Evolutionary conservation across 495 filamentous ascomycete species (phyloP), one percentile per base, ranked within the genome.

Genomic region (Podospora appendiculata): DNA sequence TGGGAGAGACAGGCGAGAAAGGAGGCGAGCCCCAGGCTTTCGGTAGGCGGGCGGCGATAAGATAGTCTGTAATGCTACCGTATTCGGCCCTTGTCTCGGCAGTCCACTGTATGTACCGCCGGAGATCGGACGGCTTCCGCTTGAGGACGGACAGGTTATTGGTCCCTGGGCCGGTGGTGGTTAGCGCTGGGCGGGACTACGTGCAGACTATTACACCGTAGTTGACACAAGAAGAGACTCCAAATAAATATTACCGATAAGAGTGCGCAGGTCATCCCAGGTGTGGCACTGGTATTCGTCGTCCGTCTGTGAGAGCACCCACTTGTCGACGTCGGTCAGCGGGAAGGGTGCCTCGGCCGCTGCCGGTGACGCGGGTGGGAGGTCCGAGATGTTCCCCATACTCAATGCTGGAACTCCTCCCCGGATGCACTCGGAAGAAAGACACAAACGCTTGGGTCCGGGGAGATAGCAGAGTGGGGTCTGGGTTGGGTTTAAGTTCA

Each of bases 81-180:
- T 93, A 95, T 51, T 82, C 58, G 33, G 72, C 69, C 55, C 88
- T 89, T 47, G 77, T 87, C 44, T 82, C 69, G 50, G 76, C 70
- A 8, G 81, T 82, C 90, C 90, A 96, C 48, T 79, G 67, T 48
- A 93, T 83, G 67, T 97, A 97, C 45, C 87, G 85, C 61, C 81
- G 76, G 9, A 95, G 78, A 62, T 93, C 87, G 54, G 85, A 89
- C 33, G 92, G 92, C 65, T 82, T 84, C 52, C 92, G 81, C 68
- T 87, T 88, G 33, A 97, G 77, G 11, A 83, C 75, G 32, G 75
- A 79, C 58, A 96, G 86, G 43, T 87, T 77, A 63, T 94, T 93
- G 46, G 55, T 64, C 33, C 75, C 84, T 87, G 55, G 33, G 17
- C 32, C 6, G 36, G 25, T 48, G 57, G 46, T 39, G 49, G 63